Conservation (phyloP, 179 eudicot species). For the Vitellaria paradoxa region DNA sequence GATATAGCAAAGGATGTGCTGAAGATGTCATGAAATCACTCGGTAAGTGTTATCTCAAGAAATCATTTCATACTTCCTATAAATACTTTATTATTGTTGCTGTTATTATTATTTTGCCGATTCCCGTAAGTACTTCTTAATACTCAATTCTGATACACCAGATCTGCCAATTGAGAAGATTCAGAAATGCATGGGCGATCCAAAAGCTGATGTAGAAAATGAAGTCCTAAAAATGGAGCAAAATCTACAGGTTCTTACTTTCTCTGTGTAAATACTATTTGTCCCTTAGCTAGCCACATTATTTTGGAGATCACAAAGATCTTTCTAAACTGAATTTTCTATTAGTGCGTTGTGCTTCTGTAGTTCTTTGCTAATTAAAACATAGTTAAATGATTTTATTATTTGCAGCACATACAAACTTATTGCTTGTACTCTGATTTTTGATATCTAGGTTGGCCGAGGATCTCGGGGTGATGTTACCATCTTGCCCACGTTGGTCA, state of each 20-base stretch:
- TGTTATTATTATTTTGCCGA: not conserved
- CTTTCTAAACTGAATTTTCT: not conserved
- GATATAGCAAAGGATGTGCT: slow-evolving; percentile 65
- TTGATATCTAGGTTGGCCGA: slow-evolving; percentile 53
- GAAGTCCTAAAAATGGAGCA: slow-evolving; percentile 69
- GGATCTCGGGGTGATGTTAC: slow-evolving; percentile 82
- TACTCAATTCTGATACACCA: slow-evolving; percentile 17
- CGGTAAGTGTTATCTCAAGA: slow-evolving; percentile 26
- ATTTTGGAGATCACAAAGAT: not conserved
- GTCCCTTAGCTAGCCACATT: not conserved
- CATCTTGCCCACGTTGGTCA: slow-evolving; percentile 75
- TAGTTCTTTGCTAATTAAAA: not conserved
- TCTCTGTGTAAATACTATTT: not conserved
- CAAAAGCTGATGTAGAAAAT: slow-evolving; percentile 69
- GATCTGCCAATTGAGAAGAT: slow-evolving; percentile 65
- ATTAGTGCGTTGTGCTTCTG: not conserved
- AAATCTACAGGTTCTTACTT: slow-evolving; percentile 53
- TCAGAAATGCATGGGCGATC: slow-evolving; percentile 66
- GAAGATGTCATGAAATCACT: slow-evolving; percentile 65
- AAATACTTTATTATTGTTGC: not conserved
- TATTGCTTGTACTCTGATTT: slow-evolving; percentile 6
- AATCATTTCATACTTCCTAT: not conserved
- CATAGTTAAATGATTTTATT: not conserved
- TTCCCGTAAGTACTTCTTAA: not conserved
- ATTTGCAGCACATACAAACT: not conserved